Percentiles rank a stretch among this genome's conserved stretches.
Evolutionary conservation across 2,329 filamentous ascomycete species (phyloP).

Genomic region (Phaeosphaeria sp.): DNA sequence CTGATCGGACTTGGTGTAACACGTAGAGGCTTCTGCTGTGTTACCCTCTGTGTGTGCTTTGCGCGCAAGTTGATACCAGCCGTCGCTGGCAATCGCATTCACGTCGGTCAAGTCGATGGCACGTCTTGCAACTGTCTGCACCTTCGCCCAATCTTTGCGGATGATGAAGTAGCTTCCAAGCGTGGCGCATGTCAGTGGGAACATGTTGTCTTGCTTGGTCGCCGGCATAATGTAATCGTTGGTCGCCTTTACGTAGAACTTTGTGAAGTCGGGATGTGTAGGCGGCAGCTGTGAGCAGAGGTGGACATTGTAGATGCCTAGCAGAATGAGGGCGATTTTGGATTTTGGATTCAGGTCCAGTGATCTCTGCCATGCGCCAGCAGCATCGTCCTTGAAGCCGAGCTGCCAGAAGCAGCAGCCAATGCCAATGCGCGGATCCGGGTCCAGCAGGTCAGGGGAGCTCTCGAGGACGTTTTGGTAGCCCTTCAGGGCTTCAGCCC

Average conservation of each 20-base stretch:
- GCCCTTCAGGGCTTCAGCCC: slow-evolving; percentile 77
- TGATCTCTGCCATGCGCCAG: slow-evolving; percentile 85
- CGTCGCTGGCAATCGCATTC: slow-evolving; percentile 94
- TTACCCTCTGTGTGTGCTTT: slow-evolving; percentile 89
- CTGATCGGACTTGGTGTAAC: slow-evolving; percentile 88
- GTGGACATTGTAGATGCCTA: slow-evolving; percentile 89
- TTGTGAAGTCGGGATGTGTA: slow-evolving; percentile 83
- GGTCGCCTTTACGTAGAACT: slow-evolving; percentile 91
- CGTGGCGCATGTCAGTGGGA: slow-evolving; percentile 86
- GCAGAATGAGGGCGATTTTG: slow-evolving; percentile 86
- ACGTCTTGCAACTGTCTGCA: slow-evolving; percentile 86
- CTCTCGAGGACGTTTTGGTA: slow-evolving; percentile 89
- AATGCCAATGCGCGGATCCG: slow-evolving; percentile 94
- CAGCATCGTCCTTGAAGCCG: slow-evolving; percentile 91
- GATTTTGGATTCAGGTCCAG: slow-evolving; percentile 83
- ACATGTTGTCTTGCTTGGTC: slow-evolving; percentile 90
- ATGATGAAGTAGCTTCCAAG: slow-evolving; percentile 91
- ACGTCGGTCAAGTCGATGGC: slow-evolving; percentile 96
- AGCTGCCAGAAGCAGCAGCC: slow-evolving; percentile 98
- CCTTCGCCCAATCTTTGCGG: slow-evolving; percentile 78
- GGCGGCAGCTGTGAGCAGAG: slow-evolving; percentile 82
- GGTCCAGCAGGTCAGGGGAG: slow-evolving; percentile 87
- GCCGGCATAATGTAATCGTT: slow-evolving; percentile 92
- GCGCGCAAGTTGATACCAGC: slow-evolving; percentile 91
- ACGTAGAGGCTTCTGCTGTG: slow-evolving; percentile 76